Evolutionary conservation across 352 stramenopile genomes (phyloP).

Genomic region (Phytophthora cajani): DNA sequence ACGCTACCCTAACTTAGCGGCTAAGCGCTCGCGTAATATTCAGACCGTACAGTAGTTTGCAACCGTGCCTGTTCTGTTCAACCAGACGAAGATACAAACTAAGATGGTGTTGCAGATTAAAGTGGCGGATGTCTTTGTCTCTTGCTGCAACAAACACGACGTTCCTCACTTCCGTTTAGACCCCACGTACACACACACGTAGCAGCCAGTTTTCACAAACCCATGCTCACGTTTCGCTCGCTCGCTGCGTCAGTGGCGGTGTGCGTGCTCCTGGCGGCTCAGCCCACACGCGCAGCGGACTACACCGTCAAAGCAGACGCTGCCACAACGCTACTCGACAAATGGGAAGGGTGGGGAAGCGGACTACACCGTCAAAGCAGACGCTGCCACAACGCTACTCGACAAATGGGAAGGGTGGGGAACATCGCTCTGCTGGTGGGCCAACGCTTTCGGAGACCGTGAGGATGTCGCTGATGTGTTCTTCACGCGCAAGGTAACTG

Average conservation of each 20-base stretch:
- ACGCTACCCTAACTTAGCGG: too few relatives aligned
- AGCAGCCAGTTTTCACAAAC: background rate
- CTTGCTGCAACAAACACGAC: background rate
- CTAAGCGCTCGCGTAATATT: too few relatives aligned
- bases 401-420: constrained; percentile 62
- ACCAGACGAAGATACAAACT: constrained; percentile 25
- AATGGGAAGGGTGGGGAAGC: constrained; percentile 60
- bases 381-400: constrained; percentile 25
- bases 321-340: constrained; percentile 20
- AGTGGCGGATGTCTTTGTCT: background rate
- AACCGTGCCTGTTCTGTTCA: constrained; percentile 4
- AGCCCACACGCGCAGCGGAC: constrained; percentile 12
- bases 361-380: constrained; percentile 32
- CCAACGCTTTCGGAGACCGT: constrained; percentile 66
- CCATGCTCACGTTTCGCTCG: constrained; percentile 20
- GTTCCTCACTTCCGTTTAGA: constrained; percentile 7
- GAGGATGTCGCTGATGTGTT: constrained; percentile 60
- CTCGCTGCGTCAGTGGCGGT: constrained; percentile 13
- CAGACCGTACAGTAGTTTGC: background rate
- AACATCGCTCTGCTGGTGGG: constrained; percentile 70
- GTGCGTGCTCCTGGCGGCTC: constrained; percentile 6
- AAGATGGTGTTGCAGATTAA: constrained; percentile 18
- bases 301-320: constrained; percentile 34
- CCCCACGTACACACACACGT: background rate
- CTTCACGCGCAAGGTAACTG: constrained; percentile 52